Evolutionary conservation across 2,329 filamentous ascomycete species (phyloP).

Genomic region (Monilinia polystroma): DNA sequence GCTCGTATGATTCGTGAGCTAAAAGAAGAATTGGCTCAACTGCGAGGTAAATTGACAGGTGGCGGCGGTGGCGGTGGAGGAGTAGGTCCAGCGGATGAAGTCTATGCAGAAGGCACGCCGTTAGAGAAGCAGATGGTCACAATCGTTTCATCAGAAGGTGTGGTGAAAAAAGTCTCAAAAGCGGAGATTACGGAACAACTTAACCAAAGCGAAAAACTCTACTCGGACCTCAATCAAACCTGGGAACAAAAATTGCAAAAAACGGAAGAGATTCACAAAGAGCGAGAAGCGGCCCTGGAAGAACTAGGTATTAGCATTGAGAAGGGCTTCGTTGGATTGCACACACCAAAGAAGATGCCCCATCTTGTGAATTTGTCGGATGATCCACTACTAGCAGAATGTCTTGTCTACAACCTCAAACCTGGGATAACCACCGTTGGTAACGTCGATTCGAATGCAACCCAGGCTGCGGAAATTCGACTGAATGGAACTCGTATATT

Average conservation of each 20-base stretch:
- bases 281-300: conserved; percentile 90
- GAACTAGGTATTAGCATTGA: conserved; percentile 98
- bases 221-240: conserved; percentile 94
- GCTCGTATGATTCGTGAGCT: conserved; percentile 97
- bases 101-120: conserved; percentile 90
- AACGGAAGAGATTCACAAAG: conserved; percentile 96
- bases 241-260: conserved; percentile 97
- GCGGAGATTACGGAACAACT: conserved; percentile 97
- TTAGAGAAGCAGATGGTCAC: conserved; percentile 95
- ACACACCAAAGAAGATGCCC: conserved; percentile 98
- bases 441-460: conserved; percentile 81
- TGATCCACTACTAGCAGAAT: conserved; percentile 89
- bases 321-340: conserved; percentile 93
- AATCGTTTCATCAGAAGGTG: conserved; percentile 81
- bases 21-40: conserved; percentile 86
- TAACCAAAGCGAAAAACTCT: conserved; percentile 92
- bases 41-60: conserved; percentile 80
- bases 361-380: conserved; percentile 98
- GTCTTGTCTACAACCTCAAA: conserved; percentile 96
- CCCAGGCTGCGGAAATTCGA: conserved; percentile 78
- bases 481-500: conserved; percentile 92
- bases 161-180: conserved; percentile 93
- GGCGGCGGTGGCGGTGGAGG: conserved; percentile 45
- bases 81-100: conserved; percentile 63
- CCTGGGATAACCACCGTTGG: conserved; percentile 92